A percentile compares a stretch with the other conserved stretches of the same genome.
phyloP scores from a whole-genome alignment of 2,329 filamentous ascomycete genomes.

The Colletotrichum viniferum region DNA sequence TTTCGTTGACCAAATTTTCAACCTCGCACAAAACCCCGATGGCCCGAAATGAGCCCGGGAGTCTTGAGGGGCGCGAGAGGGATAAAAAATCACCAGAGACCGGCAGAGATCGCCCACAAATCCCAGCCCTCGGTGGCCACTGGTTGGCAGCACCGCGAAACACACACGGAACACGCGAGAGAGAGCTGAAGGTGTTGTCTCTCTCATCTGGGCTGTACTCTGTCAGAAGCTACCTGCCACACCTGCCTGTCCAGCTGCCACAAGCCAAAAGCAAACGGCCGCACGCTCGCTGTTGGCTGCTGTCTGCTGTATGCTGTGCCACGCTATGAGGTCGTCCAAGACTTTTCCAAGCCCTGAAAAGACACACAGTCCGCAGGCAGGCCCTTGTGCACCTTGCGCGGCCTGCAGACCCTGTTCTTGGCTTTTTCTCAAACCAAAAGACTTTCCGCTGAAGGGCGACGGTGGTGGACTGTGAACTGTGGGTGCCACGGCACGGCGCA shows the following conservation, averaged over 20 bases:
- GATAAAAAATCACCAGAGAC: background rate
- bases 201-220: background rate
- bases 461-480: background rate
- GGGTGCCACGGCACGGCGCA: background rate
- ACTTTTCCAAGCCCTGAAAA: slow-evolving; percentile 7
- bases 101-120: background rate
- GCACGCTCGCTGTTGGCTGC: background rate
- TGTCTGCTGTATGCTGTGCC: background rate
- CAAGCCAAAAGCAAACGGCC: background rate
- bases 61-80: background rate
- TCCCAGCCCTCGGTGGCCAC: background rate
- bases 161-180: background rate
- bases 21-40: background rate
- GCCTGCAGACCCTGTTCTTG: slow-evolving; percentile 15
- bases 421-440: slow-evolving; percentile 9
- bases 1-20: background rate
- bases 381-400: slow-evolving; percentile 16
- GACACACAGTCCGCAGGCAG: slow-evolving; percentile 13
- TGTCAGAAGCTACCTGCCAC: background rate
- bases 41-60: slow-evolving; percentile 5
- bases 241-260: background rate
- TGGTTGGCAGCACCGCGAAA: background rate
- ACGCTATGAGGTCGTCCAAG: slow-evolving; percentile 19
- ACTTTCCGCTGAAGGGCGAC: background rate
- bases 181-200: background rate